Evolutionary conservation across 768 basidiomycete species (phyloP).

Genomic region (Udeniomyces megalosporus): DNA sequence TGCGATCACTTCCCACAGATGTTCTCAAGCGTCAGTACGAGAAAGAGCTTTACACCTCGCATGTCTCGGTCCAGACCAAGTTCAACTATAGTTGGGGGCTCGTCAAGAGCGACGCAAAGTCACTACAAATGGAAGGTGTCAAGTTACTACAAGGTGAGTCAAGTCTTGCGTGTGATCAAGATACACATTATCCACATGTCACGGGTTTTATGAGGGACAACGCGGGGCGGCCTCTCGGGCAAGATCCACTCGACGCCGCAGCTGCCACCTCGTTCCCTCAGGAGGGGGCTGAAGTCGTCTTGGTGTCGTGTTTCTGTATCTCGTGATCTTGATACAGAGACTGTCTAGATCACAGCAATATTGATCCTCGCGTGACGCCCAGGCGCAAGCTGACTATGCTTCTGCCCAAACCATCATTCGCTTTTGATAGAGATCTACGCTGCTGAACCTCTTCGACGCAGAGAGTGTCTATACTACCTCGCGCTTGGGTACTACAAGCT

Average conservation of each 20-base stretch:
- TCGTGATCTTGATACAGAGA: too few relatives aligned
- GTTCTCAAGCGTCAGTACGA: constrained; percentile 74
- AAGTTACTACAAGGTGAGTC: constrained; percentile 65
- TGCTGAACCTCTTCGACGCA: constrained; percentile 61
- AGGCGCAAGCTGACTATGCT: too few relatives aligned
- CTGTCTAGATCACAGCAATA: too few relatives aligned
- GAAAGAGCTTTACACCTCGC: constrained; percentile 65
- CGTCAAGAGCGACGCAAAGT: constrained; percentile 70
- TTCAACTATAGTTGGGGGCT: constrained; percentile 89
- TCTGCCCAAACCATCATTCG: background rate
- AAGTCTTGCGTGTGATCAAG: too few relatives aligned
- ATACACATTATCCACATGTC: too few relatives aligned
- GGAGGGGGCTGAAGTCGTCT: too few relatives aligned
- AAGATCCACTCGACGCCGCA: too few relatives aligned
- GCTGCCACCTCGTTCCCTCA: too few relatives aligned
- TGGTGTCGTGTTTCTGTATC: too few relatives aligned
- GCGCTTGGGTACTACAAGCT: constrained; percentile 94
- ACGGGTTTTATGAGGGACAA: too few relatives aligned
- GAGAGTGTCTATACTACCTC: constrained; percentile 94
- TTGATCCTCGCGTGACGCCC: too few relatives aligned
- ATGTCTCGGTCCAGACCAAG: constrained; percentile 84
- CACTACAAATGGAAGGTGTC: constrained; percentile 84
- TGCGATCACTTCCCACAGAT: background rate
- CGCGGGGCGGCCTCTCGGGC: too few relatives aligned
- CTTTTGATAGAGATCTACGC: constrained; percentile 64